phyloP scores from a whole-genome alignment of 2,329 filamentous ascomycete species.

The Ascochyta lentis region DNA sequence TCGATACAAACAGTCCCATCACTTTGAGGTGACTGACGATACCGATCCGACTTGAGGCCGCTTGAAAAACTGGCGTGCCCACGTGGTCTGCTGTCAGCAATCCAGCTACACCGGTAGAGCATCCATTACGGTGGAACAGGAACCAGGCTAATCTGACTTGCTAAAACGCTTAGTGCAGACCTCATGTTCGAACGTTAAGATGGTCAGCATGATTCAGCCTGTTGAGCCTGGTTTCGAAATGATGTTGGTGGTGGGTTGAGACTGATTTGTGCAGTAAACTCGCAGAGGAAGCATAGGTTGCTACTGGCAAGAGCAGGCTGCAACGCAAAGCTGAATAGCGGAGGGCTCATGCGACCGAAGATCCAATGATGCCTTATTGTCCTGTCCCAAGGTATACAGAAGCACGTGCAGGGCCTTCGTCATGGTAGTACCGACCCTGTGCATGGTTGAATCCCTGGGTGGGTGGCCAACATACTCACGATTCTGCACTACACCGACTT shows the following conservation, averaged over 20 bases:
- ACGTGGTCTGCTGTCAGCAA: slow-evolving; percentile 5
- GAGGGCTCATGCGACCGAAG: not conserved
- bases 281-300: too few relatives aligned
- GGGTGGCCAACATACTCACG: too few relatives aligned
- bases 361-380: not conserved
- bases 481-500: not conserved
- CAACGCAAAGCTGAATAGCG: not conserved
- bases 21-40: not conserved
- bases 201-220: too few relatives aligned
- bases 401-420: not conserved
- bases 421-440: not conserved
- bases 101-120: not conserved
- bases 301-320: too few relatives aligned
- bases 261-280: too few relatives aligned
- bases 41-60: not conserved
- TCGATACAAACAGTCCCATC: not conserved
- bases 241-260: too few relatives aligned
- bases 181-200: too few relatives aligned
- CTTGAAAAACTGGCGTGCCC: not conserved
- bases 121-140: not conserved
- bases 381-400: not conserved
- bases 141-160: too few relatives aligned
- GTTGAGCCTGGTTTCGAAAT: too few relatives aligned
- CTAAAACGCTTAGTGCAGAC: not conserved
- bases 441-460: not conserved